A percentile compares a stretch with the other conserved stretches of the same genome.
Conservation (phyloP, 306 rosid species). For the Parietaria judaica region DNA sequence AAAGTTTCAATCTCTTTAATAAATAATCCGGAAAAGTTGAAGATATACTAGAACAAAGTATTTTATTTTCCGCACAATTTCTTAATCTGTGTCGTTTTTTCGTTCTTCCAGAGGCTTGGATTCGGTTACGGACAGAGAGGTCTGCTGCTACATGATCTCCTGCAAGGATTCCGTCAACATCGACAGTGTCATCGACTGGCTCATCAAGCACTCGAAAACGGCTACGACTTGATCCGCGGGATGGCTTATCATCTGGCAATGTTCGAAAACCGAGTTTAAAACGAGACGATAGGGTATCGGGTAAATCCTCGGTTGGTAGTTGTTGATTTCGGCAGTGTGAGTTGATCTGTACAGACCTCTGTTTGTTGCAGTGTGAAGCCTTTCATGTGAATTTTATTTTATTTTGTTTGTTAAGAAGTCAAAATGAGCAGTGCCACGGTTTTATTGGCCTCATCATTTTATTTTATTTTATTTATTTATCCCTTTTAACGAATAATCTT, state of each 20-base stretch:
- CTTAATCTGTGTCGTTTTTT: conserved; percentile 11
- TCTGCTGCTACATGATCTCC: conserved; percentile 91
- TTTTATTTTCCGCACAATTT: no score
- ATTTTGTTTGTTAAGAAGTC: neutral
- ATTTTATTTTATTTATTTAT: neutral
- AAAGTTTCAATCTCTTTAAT: no score
- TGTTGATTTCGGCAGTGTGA: neutral
- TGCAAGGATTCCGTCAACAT: conserved; percentile 95
- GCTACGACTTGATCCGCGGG: conserved; percentile 39
- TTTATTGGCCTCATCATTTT: neutral
- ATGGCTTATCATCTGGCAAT: conserved; percentile 1
- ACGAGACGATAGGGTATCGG: conserved; percentile 3
- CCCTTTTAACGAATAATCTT: neutral
- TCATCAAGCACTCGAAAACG: conserved; percentile 84
- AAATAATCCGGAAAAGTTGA: no score
- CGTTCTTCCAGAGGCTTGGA: conserved; percentile 69
- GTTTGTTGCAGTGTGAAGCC: neutral
- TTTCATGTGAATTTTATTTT: neutral
- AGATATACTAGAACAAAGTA: no score
- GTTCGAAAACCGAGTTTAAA: neutral
- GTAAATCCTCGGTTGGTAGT: neutral
- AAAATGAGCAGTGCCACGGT: neutral
- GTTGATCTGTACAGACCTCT: conserved; percentile 11
- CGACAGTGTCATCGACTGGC: conserved; percentile 93
- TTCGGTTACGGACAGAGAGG: conserved; percentile 67